Conservation (phyloP, 1,284 basidiomycete species). For the Serendipita sp. region DNA sequence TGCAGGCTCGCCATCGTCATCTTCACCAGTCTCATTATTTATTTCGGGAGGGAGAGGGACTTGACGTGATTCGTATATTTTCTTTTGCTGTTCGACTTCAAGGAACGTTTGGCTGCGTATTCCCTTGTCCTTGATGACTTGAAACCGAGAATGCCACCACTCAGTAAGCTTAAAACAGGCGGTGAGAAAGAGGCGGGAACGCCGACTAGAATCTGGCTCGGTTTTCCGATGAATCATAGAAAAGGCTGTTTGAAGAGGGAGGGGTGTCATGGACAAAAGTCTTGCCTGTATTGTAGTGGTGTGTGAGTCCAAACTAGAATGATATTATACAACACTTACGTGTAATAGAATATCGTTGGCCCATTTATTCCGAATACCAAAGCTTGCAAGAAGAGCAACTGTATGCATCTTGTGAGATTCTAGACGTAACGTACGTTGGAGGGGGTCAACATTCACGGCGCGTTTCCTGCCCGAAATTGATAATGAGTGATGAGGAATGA, state of each 20-base stretch:
- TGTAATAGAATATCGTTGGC: conserved; percentile 73
- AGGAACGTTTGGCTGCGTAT: conserved; percentile 63
- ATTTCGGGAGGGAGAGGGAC: not conserved
- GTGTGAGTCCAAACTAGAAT: conserved; percentile 12
- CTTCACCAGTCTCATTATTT: conserved; percentile 12
- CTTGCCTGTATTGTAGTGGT: conserved; percentile 45
- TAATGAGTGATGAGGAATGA: conserved; percentile 17
- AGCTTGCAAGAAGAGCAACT: conserved; percentile 62
- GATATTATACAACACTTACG: conserved; percentile 28
- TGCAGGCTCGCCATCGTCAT: conserved; percentile 25
- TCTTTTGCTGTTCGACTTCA: conserved; percentile 39
- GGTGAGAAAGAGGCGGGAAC: conserved; percentile 74
- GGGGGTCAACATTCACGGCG: conserved; percentile 27
- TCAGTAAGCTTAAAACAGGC: conserved; percentile 57
- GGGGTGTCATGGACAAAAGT: conserved; percentile 70
- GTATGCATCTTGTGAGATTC: conserved; percentile 81
- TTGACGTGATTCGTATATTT: conserved; percentile 16
- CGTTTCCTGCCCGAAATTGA: conserved; percentile 29
- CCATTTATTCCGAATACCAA: conserved; percentile 69
- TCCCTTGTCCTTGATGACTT: conserved; percentile 37
- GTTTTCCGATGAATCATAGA: conserved; percentile 67
- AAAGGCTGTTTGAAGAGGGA: conserved; percentile 66
- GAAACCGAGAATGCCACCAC: conserved; percentile 78
- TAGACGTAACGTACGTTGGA: conserved; percentile 57
- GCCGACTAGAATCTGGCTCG: conserved; percentile 62